Conservation (phyloP, 164 flowering plant species). For the Annona cherimola region DNA sequence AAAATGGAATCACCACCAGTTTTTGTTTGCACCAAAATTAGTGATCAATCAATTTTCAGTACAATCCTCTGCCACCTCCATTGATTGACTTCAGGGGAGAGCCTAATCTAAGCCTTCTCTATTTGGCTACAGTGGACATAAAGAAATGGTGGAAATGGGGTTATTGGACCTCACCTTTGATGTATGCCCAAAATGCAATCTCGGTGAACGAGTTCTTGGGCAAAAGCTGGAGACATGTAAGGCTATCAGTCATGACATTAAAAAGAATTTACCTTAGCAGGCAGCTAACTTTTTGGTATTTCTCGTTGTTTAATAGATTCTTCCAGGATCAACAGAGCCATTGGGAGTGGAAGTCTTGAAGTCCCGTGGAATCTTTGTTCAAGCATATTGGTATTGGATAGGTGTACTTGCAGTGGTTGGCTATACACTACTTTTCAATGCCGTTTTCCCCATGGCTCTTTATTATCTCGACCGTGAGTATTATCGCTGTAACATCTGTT, state of each 20-base stretch:
- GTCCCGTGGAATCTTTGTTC: no score
- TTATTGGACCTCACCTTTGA: conserved; percentile 70
- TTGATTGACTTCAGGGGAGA: neutral
- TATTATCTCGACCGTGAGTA: conserved; percentile 32
- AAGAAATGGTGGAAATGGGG: conserved; percentile 81
- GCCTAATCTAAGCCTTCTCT: neutral
- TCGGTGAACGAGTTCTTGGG: conserved; percentile 75
- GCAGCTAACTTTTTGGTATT: neutral
- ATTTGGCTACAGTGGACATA: conserved; percentile 1
- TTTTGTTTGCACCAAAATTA: no score
- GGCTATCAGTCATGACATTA: neutral
- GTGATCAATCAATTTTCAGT: no score
- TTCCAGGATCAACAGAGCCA: conserved; percentile 6
- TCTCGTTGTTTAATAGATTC: neutral
- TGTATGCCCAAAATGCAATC: conserved; percentile 63
- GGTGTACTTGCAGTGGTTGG: no score
- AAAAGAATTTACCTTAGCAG: neutral
- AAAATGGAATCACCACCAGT: no score
- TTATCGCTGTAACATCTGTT: conserved; percentile 1
- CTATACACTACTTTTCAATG: no score
- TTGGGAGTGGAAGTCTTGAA: conserved; percentile 24
- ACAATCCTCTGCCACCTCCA: no score
- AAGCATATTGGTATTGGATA: no score
- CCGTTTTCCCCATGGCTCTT: conserved; percentile 23
- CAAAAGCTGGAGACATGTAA: conserved; percentile 53